Percentiles rank a stretch among this genome's conserved stretches.
phyloP scores from a whole-genome alignment of 176 grass and related monocot species.

The Hyparrhenia diplandra region DNA sequence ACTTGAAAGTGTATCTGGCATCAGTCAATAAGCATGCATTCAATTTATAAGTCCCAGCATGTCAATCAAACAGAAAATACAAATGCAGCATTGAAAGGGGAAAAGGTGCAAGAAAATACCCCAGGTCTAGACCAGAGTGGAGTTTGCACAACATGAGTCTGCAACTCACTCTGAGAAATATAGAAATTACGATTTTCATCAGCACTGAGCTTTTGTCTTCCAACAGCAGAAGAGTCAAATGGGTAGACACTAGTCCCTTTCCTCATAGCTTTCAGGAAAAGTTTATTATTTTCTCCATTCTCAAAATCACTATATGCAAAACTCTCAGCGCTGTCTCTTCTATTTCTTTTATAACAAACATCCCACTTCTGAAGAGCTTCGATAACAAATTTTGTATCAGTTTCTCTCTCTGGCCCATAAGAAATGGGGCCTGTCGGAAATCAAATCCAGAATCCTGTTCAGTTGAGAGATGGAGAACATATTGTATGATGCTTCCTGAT shows the following conservation, averaged over 20 bases:
- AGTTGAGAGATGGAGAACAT: constrained; percentile 57
- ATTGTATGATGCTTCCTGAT: constrained; percentile 86
- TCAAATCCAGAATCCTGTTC: constrained; percentile 45
- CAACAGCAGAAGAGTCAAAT: constrained; percentile 20
- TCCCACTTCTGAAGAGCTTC: constrained; percentile 98
- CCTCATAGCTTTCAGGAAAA: constrained; percentile 54
- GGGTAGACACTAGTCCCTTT: constrained; percentile 54
- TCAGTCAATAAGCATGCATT: constrained; percentile 17
- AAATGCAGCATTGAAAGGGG: background rate
- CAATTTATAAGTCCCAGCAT: constrained; percentile 14
- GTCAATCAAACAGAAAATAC: constrained; percentile 19
- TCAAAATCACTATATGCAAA: constrained; percentile 68
- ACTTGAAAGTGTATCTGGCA: constrained; percentile 82
- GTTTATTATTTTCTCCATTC: constrained; percentile 49
- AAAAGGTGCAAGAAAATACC: constrained; percentile 45
- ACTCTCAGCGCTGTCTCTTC: constrained; percentile 62
- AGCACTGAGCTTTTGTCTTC: constrained; percentile 34
- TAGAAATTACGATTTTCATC: constrained; percentile 68
- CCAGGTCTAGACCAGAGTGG: constrained; percentile 82
- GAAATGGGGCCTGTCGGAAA: constrained; percentile 32
- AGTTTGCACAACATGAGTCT: constrained; percentile 57
- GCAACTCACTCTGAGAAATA: constrained; percentile 89
- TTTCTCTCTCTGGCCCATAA: constrained; percentile 46
- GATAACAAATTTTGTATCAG: constrained; percentile 65
- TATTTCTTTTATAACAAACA: constrained; percentile 79